A percentile compares a stretch with the other conserved stretches of the same genome.
Evolutionary conservation across 208 protist species (phyloP).

Genomic region (Leishmania major): DNA sequence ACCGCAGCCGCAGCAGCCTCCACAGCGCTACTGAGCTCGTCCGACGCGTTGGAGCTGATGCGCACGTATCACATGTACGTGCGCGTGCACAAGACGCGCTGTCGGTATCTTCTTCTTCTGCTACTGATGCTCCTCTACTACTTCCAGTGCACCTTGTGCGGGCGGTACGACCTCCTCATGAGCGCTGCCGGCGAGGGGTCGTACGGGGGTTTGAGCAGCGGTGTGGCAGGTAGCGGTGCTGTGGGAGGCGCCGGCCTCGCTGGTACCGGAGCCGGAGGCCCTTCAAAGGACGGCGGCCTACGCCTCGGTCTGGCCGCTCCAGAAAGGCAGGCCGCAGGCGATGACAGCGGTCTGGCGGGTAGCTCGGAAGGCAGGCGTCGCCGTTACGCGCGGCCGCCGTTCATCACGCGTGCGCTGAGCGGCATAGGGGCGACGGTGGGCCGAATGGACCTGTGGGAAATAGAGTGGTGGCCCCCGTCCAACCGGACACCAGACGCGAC

Average conservation of each 20-base stretch:
- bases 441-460: slow-evolving; percentile 10
- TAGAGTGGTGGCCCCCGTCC: slow-evolving; percentile 24
- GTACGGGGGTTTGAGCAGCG: not conserved
- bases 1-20: not conserved
- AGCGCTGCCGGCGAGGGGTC: not conserved
- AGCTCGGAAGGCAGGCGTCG: not conserved
- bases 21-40: not conserved
- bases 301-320: not conserved
- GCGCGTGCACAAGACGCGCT: slow-evolving; percentile 13
- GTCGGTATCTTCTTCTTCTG: slow-evolving; percentile 13
- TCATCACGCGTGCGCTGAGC: slow-evolving; percentile 1
- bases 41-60: slow-evolving; percentile 26
- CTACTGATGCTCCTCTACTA: slow-evolving; percentile 24
- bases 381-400: slow-evolving; percentile 2
- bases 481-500: slow-evolving; percentile 13
- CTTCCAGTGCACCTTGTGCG: slow-evolving; percentile 17
- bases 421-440: not conserved
- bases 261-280: not conserved
- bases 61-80: slow-evolving; percentile 28
- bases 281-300: not conserved
- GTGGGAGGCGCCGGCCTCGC: not conserved
- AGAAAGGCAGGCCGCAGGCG: not conserved
- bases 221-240: not conserved
- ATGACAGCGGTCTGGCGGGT: not conserved
- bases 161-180: not conserved